Conservation (phyloP, 495 filamentous ascomycete species). For the Hyaloscypha variabilis region DNA sequence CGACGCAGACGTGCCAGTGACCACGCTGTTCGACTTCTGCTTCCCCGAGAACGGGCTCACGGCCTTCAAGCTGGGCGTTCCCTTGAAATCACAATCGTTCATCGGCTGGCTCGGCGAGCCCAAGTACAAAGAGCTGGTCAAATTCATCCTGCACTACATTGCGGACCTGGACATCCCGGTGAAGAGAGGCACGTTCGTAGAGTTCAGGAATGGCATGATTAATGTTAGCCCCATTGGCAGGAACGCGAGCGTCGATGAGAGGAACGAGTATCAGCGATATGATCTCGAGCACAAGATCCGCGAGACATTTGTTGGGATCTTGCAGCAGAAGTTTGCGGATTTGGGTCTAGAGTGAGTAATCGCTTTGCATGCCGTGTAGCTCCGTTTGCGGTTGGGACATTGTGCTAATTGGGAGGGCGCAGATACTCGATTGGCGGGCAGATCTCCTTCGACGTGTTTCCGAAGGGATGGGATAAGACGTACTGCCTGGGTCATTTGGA, state of each 20-base stretch:
- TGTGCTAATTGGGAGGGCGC: conserved; percentile 13
- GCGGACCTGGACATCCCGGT: conserved; percentile 84
- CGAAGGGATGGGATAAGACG: conserved; percentile 97
- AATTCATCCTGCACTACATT: conserved; percentile 86
- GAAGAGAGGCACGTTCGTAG: conserved; percentile 95
- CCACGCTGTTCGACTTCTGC: conserved; percentile 89
- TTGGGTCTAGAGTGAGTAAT: conserved; percentile 76
- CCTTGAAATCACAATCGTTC: conserved; percentile 76
- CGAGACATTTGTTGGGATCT: conserved; percentile 66
- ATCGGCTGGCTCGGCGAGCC: conserved; percentile 92
- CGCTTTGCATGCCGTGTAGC: conserved; percentile 2
- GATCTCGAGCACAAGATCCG: conserved; percentile 78
- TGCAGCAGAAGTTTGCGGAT: conserved; percentile 82
- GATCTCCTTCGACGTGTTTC: conserved; percentile 98
- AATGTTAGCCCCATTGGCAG: conserved; percentile 92
- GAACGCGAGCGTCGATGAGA: conserved; percentile 80
- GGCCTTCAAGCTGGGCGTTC: conserved; percentile 78
- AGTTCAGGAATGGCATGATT: conserved; percentile 98
- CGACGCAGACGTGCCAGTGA: conserved; percentile 61
- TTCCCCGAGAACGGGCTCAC: conserved; percentile 95
- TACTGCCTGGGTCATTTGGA: conserved; percentile 90
- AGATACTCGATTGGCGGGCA: conserved; percentile 94
- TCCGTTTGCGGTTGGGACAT: conserved; percentile 8
- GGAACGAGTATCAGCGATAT: conserved; percentile 75
- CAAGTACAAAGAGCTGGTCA: conserved; percentile 84